Evolutionary conservation across 805 yeast species (phyloP).

Genomic region (Yamadazyma takamatsuzukensis): DNA sequence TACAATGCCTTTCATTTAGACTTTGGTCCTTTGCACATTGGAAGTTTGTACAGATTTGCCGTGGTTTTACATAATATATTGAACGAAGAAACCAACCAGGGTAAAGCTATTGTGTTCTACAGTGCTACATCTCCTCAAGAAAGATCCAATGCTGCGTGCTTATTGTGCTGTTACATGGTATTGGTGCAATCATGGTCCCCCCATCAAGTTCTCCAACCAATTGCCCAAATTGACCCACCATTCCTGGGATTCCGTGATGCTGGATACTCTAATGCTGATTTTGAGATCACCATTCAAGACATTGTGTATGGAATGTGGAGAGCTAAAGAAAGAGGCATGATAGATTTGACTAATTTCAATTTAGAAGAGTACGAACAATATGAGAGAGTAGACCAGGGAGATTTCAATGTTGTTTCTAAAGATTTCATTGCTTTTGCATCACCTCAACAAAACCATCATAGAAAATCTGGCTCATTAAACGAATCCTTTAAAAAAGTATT

Average conservation of each 20-base stretch:
- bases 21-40: slow-evolving; percentile 94
- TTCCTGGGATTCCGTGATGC: slow-evolving; percentile 96
- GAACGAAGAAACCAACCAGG: slow-evolving; percentile 78
- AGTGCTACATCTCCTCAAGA: slow-evolving; percentile 77
- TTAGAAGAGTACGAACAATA: slow-evolving; percentile 92
- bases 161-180: slow-evolving; percentile 91
- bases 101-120: slow-evolving; percentile 87
- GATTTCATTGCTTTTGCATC: slow-evolving; percentile 98
- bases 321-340: slow-evolving; percentile 87
- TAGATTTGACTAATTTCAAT: slow-evolving; percentile 82
- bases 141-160: slow-evolving; percentile 91
- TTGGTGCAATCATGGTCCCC: slow-evolving; percentile 97
- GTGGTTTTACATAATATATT: slow-evolving; percentile 88
- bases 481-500: slow-evolving; percentile 81
- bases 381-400: slow-evolving; percentile 96
- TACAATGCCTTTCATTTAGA: slow-evolving; percentile 95
- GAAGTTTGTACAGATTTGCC: slow-evolving; percentile 91
- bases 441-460: slow-evolving; percentile 61
- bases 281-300: slow-evolving; percentile 89
- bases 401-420: slow-evolving; percentile 85
- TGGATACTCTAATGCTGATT: slow-evolving; percentile 94
- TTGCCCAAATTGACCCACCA: slow-evolving; percentile 88
- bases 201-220: slow-evolving; percentile 93
- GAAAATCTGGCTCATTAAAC: slow-evolving; percentile 49
- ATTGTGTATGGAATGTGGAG: slow-evolving; percentile 96